Base-by-base conservation (phyloP, 352 stramenopile genomes). In the Phytopythium montanum region DNA sequence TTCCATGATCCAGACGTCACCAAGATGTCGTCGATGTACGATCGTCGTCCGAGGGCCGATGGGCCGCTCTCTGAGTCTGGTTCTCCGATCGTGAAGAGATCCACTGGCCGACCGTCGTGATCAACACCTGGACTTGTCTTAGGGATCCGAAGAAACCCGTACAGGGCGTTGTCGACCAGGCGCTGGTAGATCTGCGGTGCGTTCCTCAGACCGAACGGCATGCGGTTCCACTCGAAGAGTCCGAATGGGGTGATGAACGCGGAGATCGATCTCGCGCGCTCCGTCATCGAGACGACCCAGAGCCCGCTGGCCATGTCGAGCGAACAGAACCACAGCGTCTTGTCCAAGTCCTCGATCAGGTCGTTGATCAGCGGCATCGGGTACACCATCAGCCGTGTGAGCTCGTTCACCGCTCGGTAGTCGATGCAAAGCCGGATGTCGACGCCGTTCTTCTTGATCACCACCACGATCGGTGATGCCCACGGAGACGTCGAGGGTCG, bases 401-500 rank as follows among this genome's bases (percentile, higher is more conserved):
- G 6, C 0, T 8, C 1, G 16, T 68, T 67, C 0, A 64, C 60
- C 1, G 36, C 0, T 3, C 53, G 26, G 23, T 72, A 72, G 41
- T 67, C 59, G 29, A 66, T 66, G 28, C 63, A 76, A 5, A 79
- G 56, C 0, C 67, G 34, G n/a, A 75, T 74, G 23, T 76, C 71
- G 0, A 66, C 56, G 0, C 64, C 64, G 38, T 76, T 79, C 46
- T 79, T 76, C 62, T 79, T 76, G 29, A 76, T 25, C 3, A 79
- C 61, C 1, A 79, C 65, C 0, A 76, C 68, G n/a, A 76, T 79
- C 14, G 66, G 70, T 3, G 70, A 73, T 0, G 67, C 64, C 70
- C 67, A 48, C 1, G 2, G 19, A 12, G 19, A 28, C 19, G 8
- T 10, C 0, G 41, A 48, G 2, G 26, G 5, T 8, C 2, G 2